These are phyloP conservation scores for Phanerochaete sordida DNA, from an alignment of 768 basidiomycete genomes.

Conservation along the genomic window DNA sequence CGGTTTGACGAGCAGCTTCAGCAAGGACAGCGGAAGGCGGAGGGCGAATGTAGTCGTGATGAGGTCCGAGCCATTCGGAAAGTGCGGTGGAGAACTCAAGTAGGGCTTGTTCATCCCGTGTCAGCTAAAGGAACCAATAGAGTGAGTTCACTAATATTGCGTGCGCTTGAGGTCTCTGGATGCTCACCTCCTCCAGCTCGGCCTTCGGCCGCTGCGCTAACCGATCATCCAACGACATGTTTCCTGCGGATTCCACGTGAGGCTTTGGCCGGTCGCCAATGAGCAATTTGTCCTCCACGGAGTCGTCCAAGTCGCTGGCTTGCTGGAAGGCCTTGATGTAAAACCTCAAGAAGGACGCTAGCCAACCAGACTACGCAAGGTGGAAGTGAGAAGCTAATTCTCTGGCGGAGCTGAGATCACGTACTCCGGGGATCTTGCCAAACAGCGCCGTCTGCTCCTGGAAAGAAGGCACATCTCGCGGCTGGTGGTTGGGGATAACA, in stretches of 20 bases:
- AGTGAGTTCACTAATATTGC: too few species aligned
- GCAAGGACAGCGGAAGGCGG: constrained; percentile 66
- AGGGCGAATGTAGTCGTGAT: constrained; percentile 72
- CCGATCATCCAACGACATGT: constrained; percentile 55
- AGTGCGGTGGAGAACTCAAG: constrained; percentile 59
- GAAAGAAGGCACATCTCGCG: constrained; percentile 45
- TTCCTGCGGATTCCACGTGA: constrained; percentile 36
- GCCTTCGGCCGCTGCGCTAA: constrained; percentile 46
- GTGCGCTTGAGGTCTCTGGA: too few species aligned
- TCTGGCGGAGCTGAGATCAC: constrained; percentile 24
- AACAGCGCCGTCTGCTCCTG: constrained; percentile 70
- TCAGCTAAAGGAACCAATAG: constrained; percentile 51
- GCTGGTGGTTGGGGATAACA: constrained; percentile 79
- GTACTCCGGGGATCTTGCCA: constrained; percentile 57
- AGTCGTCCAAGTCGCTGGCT: constrained; percentile 77
- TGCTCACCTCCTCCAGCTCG: constrained; percentile 53
- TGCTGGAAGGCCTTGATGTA: constrained; percentile 78
- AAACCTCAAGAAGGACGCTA: constrained; percentile 64
- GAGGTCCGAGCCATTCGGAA: constrained; percentile 73
- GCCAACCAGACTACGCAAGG: constrained; percentile 59
- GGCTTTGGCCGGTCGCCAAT: constrained; percentile 79
- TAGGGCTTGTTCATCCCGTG: constrained; percentile 55
- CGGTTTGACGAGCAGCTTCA: constrained; percentile 69
- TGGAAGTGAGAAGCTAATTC: neutral
- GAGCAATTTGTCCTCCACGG: constrained; percentile 76